Conservation (phyloP, 139 green algal genomes). For the Bryopsis sp. region DNA sequence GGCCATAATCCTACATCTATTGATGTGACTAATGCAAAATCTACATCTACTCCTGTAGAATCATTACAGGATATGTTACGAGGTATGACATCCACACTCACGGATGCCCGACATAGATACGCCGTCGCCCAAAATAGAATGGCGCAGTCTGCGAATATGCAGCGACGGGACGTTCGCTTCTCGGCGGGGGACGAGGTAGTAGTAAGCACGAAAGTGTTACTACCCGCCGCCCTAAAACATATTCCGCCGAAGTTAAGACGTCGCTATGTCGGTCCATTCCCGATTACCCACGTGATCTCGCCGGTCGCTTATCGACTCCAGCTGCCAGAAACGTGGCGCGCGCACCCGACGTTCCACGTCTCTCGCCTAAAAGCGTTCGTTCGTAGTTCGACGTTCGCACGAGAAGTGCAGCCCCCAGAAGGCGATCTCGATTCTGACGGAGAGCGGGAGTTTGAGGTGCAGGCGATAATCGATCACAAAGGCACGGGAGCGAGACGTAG, state of each 20-base stretch:
- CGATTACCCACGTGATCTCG: background rate
- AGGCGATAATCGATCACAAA: background rate
- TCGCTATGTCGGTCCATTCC: constrained; percentile 9
- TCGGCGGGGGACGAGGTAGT: no score
- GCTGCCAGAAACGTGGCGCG: background rate
- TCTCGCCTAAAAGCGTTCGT: constrained; percentile 12
- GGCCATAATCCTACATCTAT: constrained; percentile 19
- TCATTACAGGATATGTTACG: background rate
- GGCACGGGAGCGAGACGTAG: background rate
- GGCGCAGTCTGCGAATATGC: constrained; percentile 10
- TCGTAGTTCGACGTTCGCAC: background rate
- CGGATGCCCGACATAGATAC: constrained; percentile 9
- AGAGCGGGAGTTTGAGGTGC: background rate
- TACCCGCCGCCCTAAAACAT: background rate
- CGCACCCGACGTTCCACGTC: constrained; percentile 12
- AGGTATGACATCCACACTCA: background rate
- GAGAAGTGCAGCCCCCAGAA: background rate
- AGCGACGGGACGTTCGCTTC: no score
- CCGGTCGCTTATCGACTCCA: constrained; percentile 4
- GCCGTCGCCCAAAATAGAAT: constrained; percentile 13
- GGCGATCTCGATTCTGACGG: background rate
- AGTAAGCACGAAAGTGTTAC: no score
- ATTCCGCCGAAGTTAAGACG: constrained; percentile 3
- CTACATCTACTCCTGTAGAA: background rate
- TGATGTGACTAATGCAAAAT: constrained; percentile 2